Conservation (phyloP, 2,329 filamentous ascomycete genomes). For the Fusarium sp. region DNA sequence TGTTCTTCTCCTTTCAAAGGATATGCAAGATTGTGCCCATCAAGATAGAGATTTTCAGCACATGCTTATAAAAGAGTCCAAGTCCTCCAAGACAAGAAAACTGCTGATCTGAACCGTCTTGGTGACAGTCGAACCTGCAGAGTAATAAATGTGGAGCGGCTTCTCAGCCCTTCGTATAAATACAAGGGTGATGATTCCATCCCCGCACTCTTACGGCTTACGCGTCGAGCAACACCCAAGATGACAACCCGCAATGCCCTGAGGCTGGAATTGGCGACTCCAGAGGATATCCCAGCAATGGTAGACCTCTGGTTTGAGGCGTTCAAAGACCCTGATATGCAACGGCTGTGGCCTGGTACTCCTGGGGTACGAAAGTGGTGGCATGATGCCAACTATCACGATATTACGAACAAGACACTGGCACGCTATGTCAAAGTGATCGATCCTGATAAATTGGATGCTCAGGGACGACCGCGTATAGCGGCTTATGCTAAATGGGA, state of each 20-base stretch:
- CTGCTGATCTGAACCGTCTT: background rate
- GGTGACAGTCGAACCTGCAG: background rate
- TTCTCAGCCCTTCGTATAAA: background rate
- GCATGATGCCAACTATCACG: constrained; percentile 26
- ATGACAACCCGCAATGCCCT: background rate
- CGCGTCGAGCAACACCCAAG: background rate
- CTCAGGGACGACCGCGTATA: constrained; percentile 16
- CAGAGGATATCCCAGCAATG: constrained; percentile 17
- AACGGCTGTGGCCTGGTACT: constrained; percentile 32
- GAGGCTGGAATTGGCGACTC: constrained; percentile 7
- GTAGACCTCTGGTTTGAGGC: constrained; percentile 33
- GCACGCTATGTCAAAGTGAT: constrained; percentile 35
- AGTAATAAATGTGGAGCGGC: background rate
- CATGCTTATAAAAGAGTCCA: background rate
- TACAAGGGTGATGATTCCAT: background rate
- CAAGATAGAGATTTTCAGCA: background rate
- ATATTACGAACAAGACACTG: constrained; percentile 28
- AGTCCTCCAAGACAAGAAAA: background rate
- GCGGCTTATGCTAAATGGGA: constrained; percentile 38
- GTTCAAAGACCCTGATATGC: constrained; percentile 25
- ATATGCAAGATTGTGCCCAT: background rate
- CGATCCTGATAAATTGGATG: constrained; percentile 19
- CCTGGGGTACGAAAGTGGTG: constrained; percentile 32
- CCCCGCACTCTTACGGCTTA: background rate
- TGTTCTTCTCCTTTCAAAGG: no score